Conservation (phyloP, 2,329 filamentous ascomycete genomes). For the Cladosporium colombiae region DNA sequence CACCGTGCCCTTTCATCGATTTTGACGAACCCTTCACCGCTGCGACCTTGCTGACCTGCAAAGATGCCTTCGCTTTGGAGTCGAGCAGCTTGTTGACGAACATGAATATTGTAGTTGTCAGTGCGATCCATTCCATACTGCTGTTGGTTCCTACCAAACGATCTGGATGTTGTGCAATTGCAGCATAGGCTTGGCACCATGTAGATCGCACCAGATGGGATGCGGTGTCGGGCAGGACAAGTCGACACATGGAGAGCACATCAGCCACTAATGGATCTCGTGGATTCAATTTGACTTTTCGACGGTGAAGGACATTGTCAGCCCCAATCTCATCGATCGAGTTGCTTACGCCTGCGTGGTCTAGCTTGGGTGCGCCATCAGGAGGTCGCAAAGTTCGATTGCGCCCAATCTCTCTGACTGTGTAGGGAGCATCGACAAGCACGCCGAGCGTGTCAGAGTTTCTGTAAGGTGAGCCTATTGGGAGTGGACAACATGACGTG, state of each 20-base stretch:
- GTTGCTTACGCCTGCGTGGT: constrained; percentile 26
- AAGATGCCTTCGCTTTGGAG: constrained; percentile 30
- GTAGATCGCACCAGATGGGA: constrained; percentile 28
- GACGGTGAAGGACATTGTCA: constrained; percentile 32
- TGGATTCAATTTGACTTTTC: constrained; percentile 33
- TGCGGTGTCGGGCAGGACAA: constrained; percentile 31
- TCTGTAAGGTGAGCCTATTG: constrained; percentile 28
- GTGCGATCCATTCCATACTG: constrained; percentile 39
- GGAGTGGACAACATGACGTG: constrained; percentile 26
- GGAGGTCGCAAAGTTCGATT: constrained; percentile 30
- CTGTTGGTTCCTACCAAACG: constrained; percentile 23
- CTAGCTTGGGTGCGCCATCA: constrained; percentile 19
- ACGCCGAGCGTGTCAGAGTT: constrained; percentile 26
- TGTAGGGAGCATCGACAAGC: background rate
- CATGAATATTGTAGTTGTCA: constrained; percentile 43
- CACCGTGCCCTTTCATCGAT: background rate
- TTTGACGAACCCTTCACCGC: constrained; percentile 21
- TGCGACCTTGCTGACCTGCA: constrained; percentile 31
- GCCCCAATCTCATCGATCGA: constrained; percentile 31
- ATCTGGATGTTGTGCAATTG: constrained; percentile 24
- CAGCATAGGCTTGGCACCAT: constrained; percentile 35
- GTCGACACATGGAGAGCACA: constrained; percentile 32
- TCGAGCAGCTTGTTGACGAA: constrained; percentile 37
- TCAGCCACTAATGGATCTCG: constrained; percentile 25
- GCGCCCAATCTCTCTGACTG: constrained; percentile 29